Evolutionary conservation across 768 basidiomycete species (phyloP), one percentile per base, ranked within the genome.

Genomic region (Suillus subaureus): DNA sequence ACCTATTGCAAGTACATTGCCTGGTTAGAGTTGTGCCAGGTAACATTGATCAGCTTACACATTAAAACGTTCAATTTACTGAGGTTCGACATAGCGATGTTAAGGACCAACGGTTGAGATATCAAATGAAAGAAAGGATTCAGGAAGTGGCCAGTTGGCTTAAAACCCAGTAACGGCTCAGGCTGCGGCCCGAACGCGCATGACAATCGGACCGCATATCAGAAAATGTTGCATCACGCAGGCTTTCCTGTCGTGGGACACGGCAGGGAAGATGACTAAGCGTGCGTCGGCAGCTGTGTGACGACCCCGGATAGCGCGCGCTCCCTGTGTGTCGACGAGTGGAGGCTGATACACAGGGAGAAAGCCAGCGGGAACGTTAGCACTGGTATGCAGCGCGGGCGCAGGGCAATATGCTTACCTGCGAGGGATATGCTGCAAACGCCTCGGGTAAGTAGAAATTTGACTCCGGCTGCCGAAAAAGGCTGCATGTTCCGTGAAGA

Each of bases 21-120:
- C 40, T 49, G 9, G 40, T 60, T 21, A 49, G 54, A 47, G 54
- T 37, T 35, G 31, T 62, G 64, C 33, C 37, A 6, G 49, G 37
- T 18, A 4, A 57, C 15, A 8, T 21, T 15, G 11, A 64, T 61
- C 16, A 18, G 75, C 87, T 66, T 77, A 92, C 92, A 94, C 93
- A 93, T 93, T 64, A 93, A 78, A 26, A 89, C 84, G 71, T 91
- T 91, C 45, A 93, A 71, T 75, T 87, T 90, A 64, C 77, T 68
- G 43, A 79, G 67, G 67, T 81, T 78, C 57, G 81, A 73, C 84
- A 88, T 87, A 64, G 45, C 31, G 40, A 18, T 28, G 35, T 6
- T 33, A n/a, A 51, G 49, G 31, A 61, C 18, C 35, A 16, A 42
- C 18, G 13, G 57, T 33, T 23, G 39, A 26, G 35, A 28, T 26